A percentile compares a stretch with the other conserved stretches of the same genome.
phyloP scores from a whole-genome alignment of 2,329 filamentous ascomycete genomes.

The Hymenoscyphus scutula region DNA sequence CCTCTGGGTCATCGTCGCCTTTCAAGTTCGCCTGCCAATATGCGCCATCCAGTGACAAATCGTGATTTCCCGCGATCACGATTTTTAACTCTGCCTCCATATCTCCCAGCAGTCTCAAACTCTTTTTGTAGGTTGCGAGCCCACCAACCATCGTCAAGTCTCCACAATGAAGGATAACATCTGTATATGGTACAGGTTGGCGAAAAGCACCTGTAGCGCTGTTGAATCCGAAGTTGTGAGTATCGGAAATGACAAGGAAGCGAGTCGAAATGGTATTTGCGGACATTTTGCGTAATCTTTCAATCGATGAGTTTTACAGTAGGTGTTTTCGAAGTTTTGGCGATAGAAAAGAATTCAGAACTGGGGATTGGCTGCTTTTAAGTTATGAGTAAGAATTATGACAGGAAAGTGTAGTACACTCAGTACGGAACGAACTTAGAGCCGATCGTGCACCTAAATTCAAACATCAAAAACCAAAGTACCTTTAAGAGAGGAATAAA shows the following conservation, averaged over 20 bases:
- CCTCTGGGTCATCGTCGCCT: slow-evolving; percentile 14
- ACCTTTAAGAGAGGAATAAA: too few relatives aligned
- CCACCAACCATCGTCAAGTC: slow-evolving; percentile 39
- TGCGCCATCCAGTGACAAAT: slow-evolving; percentile 50
- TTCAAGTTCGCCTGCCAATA: slow-evolving; percentile 12
- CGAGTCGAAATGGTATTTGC: slow-evolving; percentile 18
- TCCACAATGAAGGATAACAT: slow-evolving; percentile 42
- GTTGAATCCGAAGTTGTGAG: slow-evolving; percentile 30
- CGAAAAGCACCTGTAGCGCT: slow-evolving; percentile 14
- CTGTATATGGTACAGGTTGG: slow-evolving; percentile 30
- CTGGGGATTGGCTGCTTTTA: too few relatives aligned
- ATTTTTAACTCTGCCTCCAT: slow-evolving; percentile 56
- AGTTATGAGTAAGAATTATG: too few relatives aligned
- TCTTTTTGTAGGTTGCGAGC: slow-evolving; percentile 32
- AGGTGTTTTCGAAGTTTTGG: too few relatives aligned
- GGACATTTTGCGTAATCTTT: too few relatives aligned
- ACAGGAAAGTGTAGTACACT: too few relatives aligned
- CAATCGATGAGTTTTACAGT: too few relatives aligned
- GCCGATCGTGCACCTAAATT: too few relatives aligned
- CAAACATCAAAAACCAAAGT: too few relatives aligned
- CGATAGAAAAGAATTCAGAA: too few relatives aligned
- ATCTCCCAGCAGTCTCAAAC: slow-evolving; percentile 29
- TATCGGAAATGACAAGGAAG: slow-evolving; percentile 34
- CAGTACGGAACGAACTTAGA: too few relatives aligned
- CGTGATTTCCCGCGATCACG: slow-evolving; percentile 63